Evolutionary conservation across 129 eudicot species (phyloP).

Genomic region (Pittosporum tobira): DNA sequence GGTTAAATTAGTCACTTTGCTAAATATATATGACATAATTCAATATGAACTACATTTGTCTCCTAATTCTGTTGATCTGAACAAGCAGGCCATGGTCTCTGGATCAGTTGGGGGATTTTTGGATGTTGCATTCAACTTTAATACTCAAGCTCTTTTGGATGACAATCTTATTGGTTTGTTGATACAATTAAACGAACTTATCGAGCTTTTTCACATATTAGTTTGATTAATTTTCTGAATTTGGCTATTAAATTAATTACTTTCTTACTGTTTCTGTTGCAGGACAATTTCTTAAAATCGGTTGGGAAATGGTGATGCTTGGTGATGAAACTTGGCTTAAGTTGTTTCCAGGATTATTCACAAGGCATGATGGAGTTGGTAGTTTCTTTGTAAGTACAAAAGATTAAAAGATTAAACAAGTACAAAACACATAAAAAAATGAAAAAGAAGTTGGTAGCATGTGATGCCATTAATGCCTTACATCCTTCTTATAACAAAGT

Average conservation of each 20-base stretch:
- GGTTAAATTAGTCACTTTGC: conserved; percentile 3
- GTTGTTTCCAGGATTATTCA: conserved; percentile 70
- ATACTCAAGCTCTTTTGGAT: conserved; percentile 77
- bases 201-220: not conserved
- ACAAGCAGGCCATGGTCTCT: conserved; percentile 71
- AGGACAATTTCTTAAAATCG: conserved; percentile 69
- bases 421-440: too few relatives aligned
- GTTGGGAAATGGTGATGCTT: conserved; percentile 94
- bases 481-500: too few relatives aligned
- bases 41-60: not conserved
- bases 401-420: not conserved
- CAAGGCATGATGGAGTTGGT: conserved; percentile 88
- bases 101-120: conserved; percentile 85
- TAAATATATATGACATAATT: not conserved
- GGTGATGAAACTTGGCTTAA: conserved; percentile 99
- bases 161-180: conserved; percentile 77
- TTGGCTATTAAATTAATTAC: conserved; percentile 16
- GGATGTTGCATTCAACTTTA: conserved; percentile 85
- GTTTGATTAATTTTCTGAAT: not conserved
- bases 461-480: too few relatives aligned
- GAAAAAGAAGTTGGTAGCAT: too few relatives aligned
- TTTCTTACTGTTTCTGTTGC: conserved; percentile 22
- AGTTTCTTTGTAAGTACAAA: conserved; percentile 92
- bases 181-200: too few relatives aligned
- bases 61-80: conserved; percentile 7